A percentile compares a stretch with the other conserved stretches of the same genome.
Evolutionary conservation across 768 basidiomycete genomes (phyloP).

Genomic region (Hemileccinum impolitum): DNA sequence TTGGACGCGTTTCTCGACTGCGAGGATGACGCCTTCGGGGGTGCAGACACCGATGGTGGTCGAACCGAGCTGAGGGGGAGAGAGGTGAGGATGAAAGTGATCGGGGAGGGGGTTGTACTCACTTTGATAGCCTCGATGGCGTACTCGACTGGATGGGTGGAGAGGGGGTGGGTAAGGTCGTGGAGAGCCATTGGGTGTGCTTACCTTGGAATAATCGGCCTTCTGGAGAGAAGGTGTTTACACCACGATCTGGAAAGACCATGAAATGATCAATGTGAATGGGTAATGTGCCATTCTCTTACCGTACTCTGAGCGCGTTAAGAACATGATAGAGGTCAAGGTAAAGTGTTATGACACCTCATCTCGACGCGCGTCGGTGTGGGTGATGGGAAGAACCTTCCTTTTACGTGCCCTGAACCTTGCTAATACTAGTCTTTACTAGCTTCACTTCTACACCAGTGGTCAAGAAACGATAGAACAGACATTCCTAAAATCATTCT

Average conservation of each 20-base stretch:
- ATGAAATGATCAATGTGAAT: background rate
- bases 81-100: background rate
- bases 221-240: slow-evolving; percentile 98
- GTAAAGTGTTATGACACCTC: slow-evolving; percentile 5
- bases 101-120: background rate
- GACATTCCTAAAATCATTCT: too few species aligned
- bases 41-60: slow-evolving; percentile 97
- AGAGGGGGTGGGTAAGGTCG: slow-evolving; percentile 13
- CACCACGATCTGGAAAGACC: slow-evolving; percentile 73
- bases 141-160: slow-evolving; percentile 76
- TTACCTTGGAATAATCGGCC: slow-evolving; percentile 97
- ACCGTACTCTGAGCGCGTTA: slow-evolving; percentile 97
- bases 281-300: background rate
- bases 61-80: slow-evolving; percentile 75
- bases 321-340: slow-evolving; percentile 59
- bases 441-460: too few species aligned
- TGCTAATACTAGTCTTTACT: too few species aligned
- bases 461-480: too few species aligned
- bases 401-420: slow-evolving; percentile 10
- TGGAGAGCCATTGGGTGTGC: slow-evolving; percentile 10
- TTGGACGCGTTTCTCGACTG: slow-evolving; percentile 97
- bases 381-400: slow-evolving; percentile 30
- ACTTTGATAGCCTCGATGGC: slow-evolving; percentile 99
- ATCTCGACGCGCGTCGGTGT: slow-evolving; percentile 31
- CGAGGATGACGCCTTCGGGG: slow-evolving; percentile 85